Conservation (phyloP, 805 yeast genomes). For the Vanderwaltozyma tropicalis region DNA sequence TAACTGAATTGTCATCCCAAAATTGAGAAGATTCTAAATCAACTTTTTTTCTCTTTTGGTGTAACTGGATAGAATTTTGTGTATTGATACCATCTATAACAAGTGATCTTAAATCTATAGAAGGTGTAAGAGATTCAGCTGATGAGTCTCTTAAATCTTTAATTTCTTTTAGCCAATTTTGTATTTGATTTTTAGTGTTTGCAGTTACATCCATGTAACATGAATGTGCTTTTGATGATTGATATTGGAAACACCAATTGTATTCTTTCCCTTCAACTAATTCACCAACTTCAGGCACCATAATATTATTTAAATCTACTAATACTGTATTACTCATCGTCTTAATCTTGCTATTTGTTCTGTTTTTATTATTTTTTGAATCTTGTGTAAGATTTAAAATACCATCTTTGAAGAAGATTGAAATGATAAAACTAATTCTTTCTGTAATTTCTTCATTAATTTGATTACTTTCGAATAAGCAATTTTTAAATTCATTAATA, state of each 20-base stretch:
- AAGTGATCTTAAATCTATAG: constrained; percentile 13
- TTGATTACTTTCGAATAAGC: constrained; percentile 6
- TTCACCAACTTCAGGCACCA: constrained; percentile 6
- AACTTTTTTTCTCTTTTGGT: constrained; percentile 15
- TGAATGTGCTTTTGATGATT: constrained; percentile 10
- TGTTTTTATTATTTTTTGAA: constrained; percentile 1
- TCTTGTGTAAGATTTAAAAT: constrained; percentile 5
- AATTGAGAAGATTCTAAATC: constrained; percentile 13
- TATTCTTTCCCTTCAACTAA: constrained; percentile 6
- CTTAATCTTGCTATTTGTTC: background rate
- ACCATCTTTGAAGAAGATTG: constrained; percentile 12
- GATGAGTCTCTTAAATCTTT: constrained; percentile 5
- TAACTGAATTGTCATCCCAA: constrained; percentile 5
- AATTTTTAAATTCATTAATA: constrained; percentile 9
- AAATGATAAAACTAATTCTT: constrained; percentile 9
- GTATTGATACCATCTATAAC: constrained; percentile 12
- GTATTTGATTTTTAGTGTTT: constrained; percentile 10
- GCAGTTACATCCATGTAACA: constrained; percentile 17
- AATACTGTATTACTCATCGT: constrained; percentile 6
- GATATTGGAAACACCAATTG: constrained; percentile 12
- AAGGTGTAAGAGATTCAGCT: constrained; percentile 7
- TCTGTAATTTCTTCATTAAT: constrained; percentile 8
- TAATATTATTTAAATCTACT: constrained; percentile 18
- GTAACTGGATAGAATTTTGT: constrained; percentile 5
- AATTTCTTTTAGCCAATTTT: constrained; percentile 14